A percentile compares a stretch with the other conserved stretches of the same genome.
Conservation (phyloP, 164 flowering plant genomes). For the Malania oleifera region DNA sequence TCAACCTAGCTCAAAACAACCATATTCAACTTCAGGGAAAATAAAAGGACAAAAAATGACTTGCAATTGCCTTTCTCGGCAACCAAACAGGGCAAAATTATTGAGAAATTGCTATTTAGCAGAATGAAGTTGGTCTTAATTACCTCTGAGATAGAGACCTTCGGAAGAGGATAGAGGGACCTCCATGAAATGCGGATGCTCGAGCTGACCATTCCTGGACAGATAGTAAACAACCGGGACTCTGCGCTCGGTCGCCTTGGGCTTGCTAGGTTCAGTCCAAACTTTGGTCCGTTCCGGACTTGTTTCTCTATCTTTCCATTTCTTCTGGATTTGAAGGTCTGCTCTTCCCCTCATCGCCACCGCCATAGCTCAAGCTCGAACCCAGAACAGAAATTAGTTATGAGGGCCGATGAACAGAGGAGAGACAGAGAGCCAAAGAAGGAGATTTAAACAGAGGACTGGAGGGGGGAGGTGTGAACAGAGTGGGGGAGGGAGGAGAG, state of each 20-base stretch:
- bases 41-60: background rate
- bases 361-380: conserved; percentile 9
- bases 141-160: conserved; percentile 79
- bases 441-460: background rate
- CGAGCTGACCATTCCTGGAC: conserved; percentile 77
- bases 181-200: conserved; percentile 95
- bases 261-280: conserved; percentile 30
- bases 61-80: background rate
- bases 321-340: conserved; percentile 5
- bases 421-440: background rate
- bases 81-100: background rate
- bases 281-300: conserved; percentile 26
- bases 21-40: background rate
- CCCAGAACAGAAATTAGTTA: background rate
- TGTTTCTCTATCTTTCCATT: conserved; percentile 15
- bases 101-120: no score
- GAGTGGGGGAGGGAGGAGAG: background rate
- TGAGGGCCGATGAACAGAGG: no score
- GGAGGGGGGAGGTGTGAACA: background rate
- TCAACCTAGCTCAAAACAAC: background rate
- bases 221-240: conserved; percentile 88
- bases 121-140: no score
- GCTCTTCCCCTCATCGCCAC: conserved; percentile 2
- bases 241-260: conserved; percentile 24
- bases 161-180: conserved; percentile 73